A percentile compares a stretch with the other conserved stretches of the same genome.
Conservation (phyloP, 2,329 filamentous ascomycete genomes). For the Fusarium tupiense region DNA sequence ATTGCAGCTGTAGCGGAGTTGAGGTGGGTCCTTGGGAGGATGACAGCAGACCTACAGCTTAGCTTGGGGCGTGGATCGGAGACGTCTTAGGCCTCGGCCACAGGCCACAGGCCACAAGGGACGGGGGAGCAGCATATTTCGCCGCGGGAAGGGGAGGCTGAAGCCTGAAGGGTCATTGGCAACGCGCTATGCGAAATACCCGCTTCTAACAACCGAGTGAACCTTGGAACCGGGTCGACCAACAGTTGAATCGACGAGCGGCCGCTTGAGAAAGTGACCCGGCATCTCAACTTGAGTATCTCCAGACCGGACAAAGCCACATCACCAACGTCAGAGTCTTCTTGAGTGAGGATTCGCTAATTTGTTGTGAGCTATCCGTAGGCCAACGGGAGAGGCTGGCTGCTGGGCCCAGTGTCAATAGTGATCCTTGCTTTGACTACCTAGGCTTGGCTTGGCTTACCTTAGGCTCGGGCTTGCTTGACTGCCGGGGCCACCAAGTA, state of each 20-base stretch:
- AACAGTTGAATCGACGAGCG: constrained; percentile 8
- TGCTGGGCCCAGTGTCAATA: neutral
- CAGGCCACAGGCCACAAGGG: constrained; percentile 7
- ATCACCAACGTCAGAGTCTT: neutral
- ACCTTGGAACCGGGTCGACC: constrained; percentile 23
- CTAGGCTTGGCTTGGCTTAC: neutral
- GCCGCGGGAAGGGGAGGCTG: constrained; percentile 18
- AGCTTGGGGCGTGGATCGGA: constrained; percentile 21
- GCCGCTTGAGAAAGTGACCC: neutral
- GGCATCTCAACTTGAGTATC: neutral
- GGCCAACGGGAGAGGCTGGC: constrained; percentile 31
- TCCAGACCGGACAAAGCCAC: neutral
- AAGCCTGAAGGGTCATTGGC: constrained; percentile 11
- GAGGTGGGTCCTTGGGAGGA: constrained; percentile 12
- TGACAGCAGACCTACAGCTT: constrained; percentile 27
- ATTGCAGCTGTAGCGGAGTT: constrained; percentile 16
- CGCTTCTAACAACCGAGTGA: constrained; percentile 18
- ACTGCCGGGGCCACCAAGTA: constrained; percentile 11
- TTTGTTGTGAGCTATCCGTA: neutral
- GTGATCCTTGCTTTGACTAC: constrained; percentile 9
- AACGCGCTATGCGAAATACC: constrained; percentile 8
- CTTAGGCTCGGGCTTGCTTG: neutral
- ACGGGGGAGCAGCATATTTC: constrained; percentile 25
- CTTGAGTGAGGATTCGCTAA: neutral
- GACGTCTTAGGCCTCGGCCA: constrained; percentile 13